phyloP scores from a whole-genome alignment of 2,329 filamentous ascomycete species.

The Botrytis tulipae region DNA sequence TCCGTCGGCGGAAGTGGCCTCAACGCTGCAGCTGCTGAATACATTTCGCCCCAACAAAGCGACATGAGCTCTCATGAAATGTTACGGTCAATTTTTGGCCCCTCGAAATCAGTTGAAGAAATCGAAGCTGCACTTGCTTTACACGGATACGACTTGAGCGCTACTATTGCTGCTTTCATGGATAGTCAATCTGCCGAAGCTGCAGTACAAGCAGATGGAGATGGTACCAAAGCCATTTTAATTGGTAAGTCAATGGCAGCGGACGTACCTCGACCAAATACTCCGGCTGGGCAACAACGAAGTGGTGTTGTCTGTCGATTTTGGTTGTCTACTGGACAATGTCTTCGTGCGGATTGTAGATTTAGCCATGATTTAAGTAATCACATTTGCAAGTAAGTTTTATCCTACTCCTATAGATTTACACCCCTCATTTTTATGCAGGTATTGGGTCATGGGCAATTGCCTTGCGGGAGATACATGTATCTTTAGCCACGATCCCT shows the following conservation, averaged over 20 bases:
- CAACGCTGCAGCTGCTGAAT: slow-evolving; percentile 81
- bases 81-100: slow-evolving; percentile 88
- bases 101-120: slow-evolving; percentile 87
- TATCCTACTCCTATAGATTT: neutral
- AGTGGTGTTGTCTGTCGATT: slow-evolving; percentile 95
- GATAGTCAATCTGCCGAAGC: slow-evolving; percentile 60
- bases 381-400: slow-evolving; percentile 90
- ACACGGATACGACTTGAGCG: slow-evolving; percentile 90
- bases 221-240: slow-evolving; percentile 64
- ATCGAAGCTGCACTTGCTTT: slow-evolving; percentile 86
- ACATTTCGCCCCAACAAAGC: slow-evolving; percentile 61
- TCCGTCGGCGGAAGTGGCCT: slow-evolving; percentile 65
- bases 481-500: slow-evolving; percentile 95
- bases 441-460: slow-evolving; percentile 94
- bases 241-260: slow-evolving; percentile 89
- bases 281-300: slow-evolving; percentile 73
- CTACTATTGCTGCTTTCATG: slow-evolving; percentile 87
- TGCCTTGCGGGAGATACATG: slow-evolving; percentile 92
- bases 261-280: slow-evolving; percentile 68
- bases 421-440: slow-evolving; percentile 40
- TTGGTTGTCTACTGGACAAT: slow-evolving; percentile 92
- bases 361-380: slow-evolving; percentile 96
- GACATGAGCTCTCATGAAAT: slow-evolving; percentile 99
- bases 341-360: slow-evolving; percentile 89
- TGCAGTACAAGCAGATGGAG: slow-evolving; percentile 45